Percentiles rank a stretch among this genome's conserved stretches.
phyloP scores from a whole-genome alignment of 371 early-diverging fungal species.

The Batrachochytrium dendrobatidis region DNA sequence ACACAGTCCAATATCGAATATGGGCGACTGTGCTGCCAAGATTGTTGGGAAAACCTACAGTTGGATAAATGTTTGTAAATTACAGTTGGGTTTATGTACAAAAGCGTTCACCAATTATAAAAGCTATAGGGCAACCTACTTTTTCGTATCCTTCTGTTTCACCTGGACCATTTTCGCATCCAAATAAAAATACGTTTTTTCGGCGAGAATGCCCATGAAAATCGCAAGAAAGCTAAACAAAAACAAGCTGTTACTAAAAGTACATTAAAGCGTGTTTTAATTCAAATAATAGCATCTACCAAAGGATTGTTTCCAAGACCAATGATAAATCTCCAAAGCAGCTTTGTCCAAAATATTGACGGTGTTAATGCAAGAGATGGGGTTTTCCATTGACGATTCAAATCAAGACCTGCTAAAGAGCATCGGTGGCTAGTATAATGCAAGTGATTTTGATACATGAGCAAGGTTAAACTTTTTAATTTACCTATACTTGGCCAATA shows the following conservation, averaged over 20 bases:
- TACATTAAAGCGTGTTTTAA: not conserved
- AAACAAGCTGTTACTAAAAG: no score
- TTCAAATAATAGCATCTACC: slow-evolving; percentile 6
- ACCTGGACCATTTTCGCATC: slow-evolving; percentile 25
- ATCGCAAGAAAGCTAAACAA: slow-evolving; percentile 30
- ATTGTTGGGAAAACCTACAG: slow-evolving; percentile 27
- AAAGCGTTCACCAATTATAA: not conserved
- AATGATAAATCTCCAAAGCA: slow-evolving; percentile 13
- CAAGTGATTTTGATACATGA: no score
- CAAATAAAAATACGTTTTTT: slow-evolving; percentile 39
- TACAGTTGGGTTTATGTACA: not conserved
- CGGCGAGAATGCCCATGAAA: slow-evolving; percentile 43
- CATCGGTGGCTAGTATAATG: slow-evolving; percentile 35
- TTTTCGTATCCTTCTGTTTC: slow-evolving; percentile 30
- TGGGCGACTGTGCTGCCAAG: slow-evolving; percentile 18
- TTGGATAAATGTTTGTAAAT: not conserved
- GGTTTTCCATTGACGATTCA: slow-evolving; percentile 36
- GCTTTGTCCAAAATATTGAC: slow-evolving; percentile 27
- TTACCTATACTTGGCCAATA: no score
- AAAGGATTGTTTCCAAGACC: slow-evolving; percentile 7
- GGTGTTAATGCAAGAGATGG: slow-evolving; percentile 11
- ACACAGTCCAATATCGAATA: slow-evolving; percentile 25
- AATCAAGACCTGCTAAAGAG: slow-evolving; percentile 37
- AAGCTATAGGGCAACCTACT: slow-evolving; percentile 10
- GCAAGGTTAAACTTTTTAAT: no score